Evolutionary conservation across 352 stramenopile species (phyloP), one percentile per base, ranked within the genome.

Genomic region (Pythium vanterpoolii): DNA sequence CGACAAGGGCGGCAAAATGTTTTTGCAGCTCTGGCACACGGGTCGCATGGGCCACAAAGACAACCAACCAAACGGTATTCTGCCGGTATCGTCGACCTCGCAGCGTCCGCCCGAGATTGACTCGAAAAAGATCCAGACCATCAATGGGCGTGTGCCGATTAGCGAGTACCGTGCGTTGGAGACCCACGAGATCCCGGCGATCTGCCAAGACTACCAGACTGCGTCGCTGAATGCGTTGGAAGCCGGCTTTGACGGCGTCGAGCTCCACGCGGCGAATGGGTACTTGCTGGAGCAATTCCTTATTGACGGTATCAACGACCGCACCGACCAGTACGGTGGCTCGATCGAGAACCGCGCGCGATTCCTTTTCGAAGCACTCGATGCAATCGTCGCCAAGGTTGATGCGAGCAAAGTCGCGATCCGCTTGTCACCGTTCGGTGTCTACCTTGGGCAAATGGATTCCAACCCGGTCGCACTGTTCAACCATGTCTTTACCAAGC

Each of bases 261-360:
- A 96, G 55, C 52, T 97, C 28, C 90, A 96, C 66, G 54, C 19
- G 14, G 87, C 82, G 8, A 91, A 97, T 60, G 90, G 88, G 11
- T 97, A 97, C 60, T 63, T 97, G 21, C 58, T 96, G 46, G 85
- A 96, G 58, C 68, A 90, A 51, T 94, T 95, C 60, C 64, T 96
- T 26, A 8, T 69, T 85, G 60, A 60, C 64, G 38, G 68, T 36
- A 16, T 58, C 60, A 96, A 96, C 68, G 64, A 72, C 18, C 76
- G 80, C 36, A 87, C 69, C 0, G 86, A 94, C 71, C 45, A 75
- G 48, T 95, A 94, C 52, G 86, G 84, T 23, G 84, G 84, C 40
- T 78, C 48, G 30, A 55, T 82, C 27, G 82, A 92, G 53, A 92
- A 90, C 57, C 76, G 84, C 19, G 56, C 62, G 26, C 66, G 73